These are phyloP conservation scores for Exobasidium cylindrosporum DNA, from an alignment of 1,284 basidiomycete genomes.

Conservation along the genomic window DNA sequence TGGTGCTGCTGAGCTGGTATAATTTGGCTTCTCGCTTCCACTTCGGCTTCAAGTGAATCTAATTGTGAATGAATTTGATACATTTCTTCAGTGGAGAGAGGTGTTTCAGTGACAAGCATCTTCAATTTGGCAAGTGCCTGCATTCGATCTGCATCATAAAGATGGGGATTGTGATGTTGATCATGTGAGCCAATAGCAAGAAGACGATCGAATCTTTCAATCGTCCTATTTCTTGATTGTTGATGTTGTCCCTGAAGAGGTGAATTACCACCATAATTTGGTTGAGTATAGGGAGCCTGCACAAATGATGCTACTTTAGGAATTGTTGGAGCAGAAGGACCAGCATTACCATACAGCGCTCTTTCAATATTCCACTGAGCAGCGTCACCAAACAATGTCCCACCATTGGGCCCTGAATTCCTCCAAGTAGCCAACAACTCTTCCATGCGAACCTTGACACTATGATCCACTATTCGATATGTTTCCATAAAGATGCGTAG, in stretches of 20 bases:
- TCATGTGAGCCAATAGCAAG: conserved; percentile 37
- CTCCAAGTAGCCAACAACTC: conserved; percentile 53
- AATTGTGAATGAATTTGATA: conserved; percentile 75
- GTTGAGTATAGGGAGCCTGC: neutral
- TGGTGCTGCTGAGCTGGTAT: neutral
- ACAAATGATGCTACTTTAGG: neutral
- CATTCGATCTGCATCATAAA: conserved; percentile 25
- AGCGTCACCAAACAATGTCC: conserved; percentile 43
- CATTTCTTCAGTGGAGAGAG: conserved; percentile 75
- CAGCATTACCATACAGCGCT: conserved; percentile 42
- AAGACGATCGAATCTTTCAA: conserved; percentile 45
- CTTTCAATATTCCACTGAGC: conserved; percentile 49
- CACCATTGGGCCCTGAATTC: conserved; percentile 31
- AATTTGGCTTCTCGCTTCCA: neutral
- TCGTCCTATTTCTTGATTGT: neutral
- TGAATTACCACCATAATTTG: neutral
- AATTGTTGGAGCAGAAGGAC: conserved; percentile 23
- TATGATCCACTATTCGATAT: conserved; percentile 51
- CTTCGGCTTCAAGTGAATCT: conserved; percentile 62
- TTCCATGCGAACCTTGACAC: conserved; percentile 48
- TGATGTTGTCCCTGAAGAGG: neutral
- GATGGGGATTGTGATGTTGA: conserved; percentile 26
- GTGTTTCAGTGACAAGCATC: conserved; percentile 67
- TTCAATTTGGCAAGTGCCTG: conserved; percentile 63
- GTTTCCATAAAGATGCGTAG: conserved; percentile 49